Percentiles rank a stretch among this genome's conserved stretches.
Conservation (phyloP, 2,329 filamentous ascomycete genomes). For the Fusarium sulawesiense region DNA sequence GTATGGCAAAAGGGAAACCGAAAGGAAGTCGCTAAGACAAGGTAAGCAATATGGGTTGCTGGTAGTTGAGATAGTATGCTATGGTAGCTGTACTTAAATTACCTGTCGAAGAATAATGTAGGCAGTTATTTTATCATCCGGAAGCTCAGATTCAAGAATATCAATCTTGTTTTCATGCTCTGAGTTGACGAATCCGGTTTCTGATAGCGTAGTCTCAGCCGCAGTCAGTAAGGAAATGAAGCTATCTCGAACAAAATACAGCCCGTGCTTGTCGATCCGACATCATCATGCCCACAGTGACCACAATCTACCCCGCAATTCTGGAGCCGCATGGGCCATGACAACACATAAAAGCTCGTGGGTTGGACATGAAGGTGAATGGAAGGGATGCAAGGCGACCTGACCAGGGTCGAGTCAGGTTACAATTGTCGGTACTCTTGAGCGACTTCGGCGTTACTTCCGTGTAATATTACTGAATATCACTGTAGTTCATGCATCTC, state of each 20-base stretch:
- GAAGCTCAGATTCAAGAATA: neutral
- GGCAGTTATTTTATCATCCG: neutral
- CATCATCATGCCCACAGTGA: constrained; percentile 19
- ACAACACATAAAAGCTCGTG: constrained; percentile 17
- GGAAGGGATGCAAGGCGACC: neutral
- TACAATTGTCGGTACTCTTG: neutral
- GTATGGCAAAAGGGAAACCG: constrained; percentile 23
- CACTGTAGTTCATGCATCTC: neutral
- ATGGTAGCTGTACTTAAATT: constrained; percentile 9
- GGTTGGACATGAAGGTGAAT: constrained; percentile 19
- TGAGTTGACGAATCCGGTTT: neutral
- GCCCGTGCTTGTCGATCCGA: constrained; percentile 18
- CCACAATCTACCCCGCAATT: constrained; percentile 40
- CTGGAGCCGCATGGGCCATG: constrained; percentile 32
- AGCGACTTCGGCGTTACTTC: constrained; percentile 5
- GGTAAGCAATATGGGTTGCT: neutral
- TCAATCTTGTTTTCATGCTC: too few species aligned
- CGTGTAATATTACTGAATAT: too few species aligned
- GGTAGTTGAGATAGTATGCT: neutral
- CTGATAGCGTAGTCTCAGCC: neutral
- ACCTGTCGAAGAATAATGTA: neutral
- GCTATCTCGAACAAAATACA: constrained; percentile 30
- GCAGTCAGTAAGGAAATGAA: constrained; percentile 12
- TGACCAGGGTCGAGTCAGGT: constrained; percentile 16
- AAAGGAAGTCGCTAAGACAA: neutral